Evolutionary conservation across 139 green algal genomes (phyloP).

Genomic region (Chlorella ohadii): DNA sequence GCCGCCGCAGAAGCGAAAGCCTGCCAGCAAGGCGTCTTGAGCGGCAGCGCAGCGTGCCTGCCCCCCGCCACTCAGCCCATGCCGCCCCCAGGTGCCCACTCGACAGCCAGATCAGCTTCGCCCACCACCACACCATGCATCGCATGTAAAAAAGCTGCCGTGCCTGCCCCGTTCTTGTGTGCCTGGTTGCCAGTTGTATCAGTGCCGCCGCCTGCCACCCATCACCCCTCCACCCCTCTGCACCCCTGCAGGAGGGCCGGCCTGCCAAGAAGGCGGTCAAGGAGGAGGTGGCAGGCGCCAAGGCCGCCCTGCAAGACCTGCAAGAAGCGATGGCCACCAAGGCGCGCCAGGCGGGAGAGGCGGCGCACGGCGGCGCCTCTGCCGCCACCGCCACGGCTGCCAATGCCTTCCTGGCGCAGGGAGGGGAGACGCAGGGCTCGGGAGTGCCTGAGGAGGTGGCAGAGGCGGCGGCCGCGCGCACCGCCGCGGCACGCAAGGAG

Average conservation of each 20-base stretch:
- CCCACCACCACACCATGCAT: no score
- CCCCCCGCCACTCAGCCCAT: not conserved
- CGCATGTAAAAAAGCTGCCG: no score
- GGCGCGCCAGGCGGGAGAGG: not conserved
- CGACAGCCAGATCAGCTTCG: no score
- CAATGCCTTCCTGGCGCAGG: conserved; percentile 11
- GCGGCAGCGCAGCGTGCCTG: not conserved
- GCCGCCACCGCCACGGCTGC: conserved; percentile 4
- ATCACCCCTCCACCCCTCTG: not conserved
- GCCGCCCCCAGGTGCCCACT: no score
- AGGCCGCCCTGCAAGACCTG: not conserved
- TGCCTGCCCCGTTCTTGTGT: no score
- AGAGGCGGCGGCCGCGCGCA: not conserved
- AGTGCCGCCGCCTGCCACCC: not conserved
- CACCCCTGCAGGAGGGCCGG: not conserved
- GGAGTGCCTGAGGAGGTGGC: conserved; percentile 7
- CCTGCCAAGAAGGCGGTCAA: not conserved
- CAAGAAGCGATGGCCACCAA: no score
- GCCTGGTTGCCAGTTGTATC: no score
- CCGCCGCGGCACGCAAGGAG: not conserved
- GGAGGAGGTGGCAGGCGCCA: not conserved
- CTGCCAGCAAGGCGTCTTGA: not conserved
- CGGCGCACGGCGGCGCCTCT: not conserved
- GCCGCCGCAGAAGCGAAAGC: not conserved
- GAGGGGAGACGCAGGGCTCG: not conserved